These are phyloP conservation scores for Fraxinus angustifolia DNA, from an alignment of 305 asterid genomes.

Conservation along the genomic window DNA sequence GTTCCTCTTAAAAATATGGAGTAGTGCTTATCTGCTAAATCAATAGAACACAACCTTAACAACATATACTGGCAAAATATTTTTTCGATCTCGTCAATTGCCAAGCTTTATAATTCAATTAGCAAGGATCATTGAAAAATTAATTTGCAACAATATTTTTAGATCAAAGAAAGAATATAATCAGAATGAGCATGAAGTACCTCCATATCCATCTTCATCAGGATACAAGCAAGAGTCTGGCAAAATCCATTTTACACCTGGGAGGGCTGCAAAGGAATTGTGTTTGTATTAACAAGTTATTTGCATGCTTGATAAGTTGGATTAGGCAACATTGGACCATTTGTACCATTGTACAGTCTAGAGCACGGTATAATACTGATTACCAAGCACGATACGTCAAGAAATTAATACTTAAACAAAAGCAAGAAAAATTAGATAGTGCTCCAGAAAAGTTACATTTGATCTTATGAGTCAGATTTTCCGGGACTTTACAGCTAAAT, in stretches of 20 bases:
- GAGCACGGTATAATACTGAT: background rate
- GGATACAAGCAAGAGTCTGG: conserved; percentile 33
- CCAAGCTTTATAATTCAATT: background rate
- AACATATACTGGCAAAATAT: background rate
- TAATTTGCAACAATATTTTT: background rate
- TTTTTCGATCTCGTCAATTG: background rate
- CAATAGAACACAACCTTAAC: background rate
- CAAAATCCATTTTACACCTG: background rate
- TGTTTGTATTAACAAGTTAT: background rate
- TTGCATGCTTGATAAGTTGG: background rate
- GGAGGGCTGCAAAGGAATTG: background rate
- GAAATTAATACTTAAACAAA: background rate
- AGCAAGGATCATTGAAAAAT: background rate
- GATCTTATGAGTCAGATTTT: conserved; percentile 30
- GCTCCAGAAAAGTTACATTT: conserved; percentile 23
- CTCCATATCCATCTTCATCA: conserved; percentile 39
- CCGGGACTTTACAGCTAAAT: conserved; percentile 37
- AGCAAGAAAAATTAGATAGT: background rate
- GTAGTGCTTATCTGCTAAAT: background rate
- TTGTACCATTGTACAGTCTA: background rate
- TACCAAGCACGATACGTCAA: background rate
- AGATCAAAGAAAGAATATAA: conserved; percentile 5
- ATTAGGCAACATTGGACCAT: background rate
- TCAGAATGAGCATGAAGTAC: conserved; percentile 20
- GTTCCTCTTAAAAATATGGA: background rate